These are phyloP conservation scores for Kwoniella sp. DNA, from an alignment of 768 basidiomycete genomes.

Conservation along the genomic window DNA sequence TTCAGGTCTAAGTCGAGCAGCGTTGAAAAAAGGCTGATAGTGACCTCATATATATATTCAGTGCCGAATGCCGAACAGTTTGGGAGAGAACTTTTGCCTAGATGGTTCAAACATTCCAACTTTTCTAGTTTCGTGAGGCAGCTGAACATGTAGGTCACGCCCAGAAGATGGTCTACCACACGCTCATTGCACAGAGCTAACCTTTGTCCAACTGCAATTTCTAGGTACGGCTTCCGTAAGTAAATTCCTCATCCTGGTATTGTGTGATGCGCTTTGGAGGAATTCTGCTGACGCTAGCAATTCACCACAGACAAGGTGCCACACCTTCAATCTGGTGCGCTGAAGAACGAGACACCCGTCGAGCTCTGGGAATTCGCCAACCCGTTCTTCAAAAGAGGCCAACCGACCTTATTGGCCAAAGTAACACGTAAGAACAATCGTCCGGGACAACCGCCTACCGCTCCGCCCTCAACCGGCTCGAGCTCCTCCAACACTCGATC, in stretches of 20 bases:
- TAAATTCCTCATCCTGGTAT: slow-evolving; percentile 19
- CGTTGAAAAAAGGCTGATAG: not conserved
- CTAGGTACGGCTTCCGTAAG: slow-evolving; percentile 67
- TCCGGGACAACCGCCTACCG: slow-evolving; percentile 29
- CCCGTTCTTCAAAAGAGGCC: slow-evolving; percentile 81
- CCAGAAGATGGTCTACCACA: not conserved
- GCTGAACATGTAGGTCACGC: slow-evolving; percentile 43
- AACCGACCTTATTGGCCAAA: slow-evolving; percentile 80
- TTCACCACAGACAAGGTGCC: slow-evolving; percentile 62
- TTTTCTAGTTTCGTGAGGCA: slow-evolving; percentile 57
- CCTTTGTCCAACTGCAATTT: not conserved
- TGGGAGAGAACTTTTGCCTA: slow-evolving; percentile 66
- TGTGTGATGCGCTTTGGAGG: too few species aligned
- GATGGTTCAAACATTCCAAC: slow-evolving; percentile 58
- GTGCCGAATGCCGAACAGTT: slow-evolving; percentile 91
- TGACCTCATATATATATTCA: slow-evolving; percentile 48
- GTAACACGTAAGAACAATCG: slow-evolving; percentile 80
- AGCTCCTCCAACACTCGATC: slow-evolving; percentile 21
- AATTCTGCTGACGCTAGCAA: not conserved
- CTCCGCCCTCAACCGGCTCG: slow-evolving; percentile 24
- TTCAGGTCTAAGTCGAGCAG: too few species aligned
- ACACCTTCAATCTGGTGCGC: slow-evolving; percentile 90
- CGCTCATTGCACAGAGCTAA: not conserved
- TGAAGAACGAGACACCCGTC: slow-evolving; percentile 70
- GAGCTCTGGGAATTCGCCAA: slow-evolving; percentile 77